These are phyloP conservation scores for Neoboletus subvelutipes DNA, from an alignment of 768 basidiomycete genomes.

Conservation along the genomic window DNA sequence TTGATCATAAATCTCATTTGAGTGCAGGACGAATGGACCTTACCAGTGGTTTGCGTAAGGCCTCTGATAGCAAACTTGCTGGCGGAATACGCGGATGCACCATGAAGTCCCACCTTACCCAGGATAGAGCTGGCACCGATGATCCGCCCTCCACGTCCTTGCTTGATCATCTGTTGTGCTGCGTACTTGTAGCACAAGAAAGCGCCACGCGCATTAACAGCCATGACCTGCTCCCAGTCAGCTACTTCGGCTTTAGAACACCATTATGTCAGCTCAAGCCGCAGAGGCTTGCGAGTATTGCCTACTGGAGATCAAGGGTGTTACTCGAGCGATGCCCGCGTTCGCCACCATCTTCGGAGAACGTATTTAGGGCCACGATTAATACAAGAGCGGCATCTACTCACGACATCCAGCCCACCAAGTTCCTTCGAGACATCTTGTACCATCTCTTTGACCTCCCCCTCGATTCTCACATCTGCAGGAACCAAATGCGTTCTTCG, in stretches of 20 bases:
- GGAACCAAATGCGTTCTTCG: constrained; percentile 16
- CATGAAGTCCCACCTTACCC: not conserved
- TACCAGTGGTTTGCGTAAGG: constrained; percentile 38
- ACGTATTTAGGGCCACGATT: not conserved
- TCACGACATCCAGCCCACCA: constrained; percentile 15
- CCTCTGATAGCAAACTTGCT: constrained; percentile 41
- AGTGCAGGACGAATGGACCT: not conserved
- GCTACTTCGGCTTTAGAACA: not conserved
- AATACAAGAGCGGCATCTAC: not conserved
- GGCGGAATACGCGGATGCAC: constrained; percentile 22
- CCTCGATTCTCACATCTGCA: constrained; percentile 41
- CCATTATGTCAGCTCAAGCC: not conserved
- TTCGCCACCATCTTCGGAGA: constrained; percentile 13
- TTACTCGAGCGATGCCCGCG: not conserved
- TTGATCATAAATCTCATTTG: not conserved
- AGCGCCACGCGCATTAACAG: constrained; percentile 53
- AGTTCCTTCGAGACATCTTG: constrained; percentile 28
- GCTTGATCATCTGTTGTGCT: constrained; percentile 56
- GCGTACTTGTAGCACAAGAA: constrained; percentile 66
- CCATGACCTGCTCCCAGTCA: constrained; percentile 39
- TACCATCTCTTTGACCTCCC: constrained; percentile 41
- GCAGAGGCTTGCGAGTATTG: not conserved
- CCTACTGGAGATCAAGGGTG: not conserved
- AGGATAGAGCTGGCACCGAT: constrained; percentile 36
- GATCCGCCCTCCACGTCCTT: constrained; percentile 52